A percentile compares a stretch with the other conserved stretches of the same genome.
Conservation (phyloP, 83 land plant genomes). For the Picea abies region DNA sequence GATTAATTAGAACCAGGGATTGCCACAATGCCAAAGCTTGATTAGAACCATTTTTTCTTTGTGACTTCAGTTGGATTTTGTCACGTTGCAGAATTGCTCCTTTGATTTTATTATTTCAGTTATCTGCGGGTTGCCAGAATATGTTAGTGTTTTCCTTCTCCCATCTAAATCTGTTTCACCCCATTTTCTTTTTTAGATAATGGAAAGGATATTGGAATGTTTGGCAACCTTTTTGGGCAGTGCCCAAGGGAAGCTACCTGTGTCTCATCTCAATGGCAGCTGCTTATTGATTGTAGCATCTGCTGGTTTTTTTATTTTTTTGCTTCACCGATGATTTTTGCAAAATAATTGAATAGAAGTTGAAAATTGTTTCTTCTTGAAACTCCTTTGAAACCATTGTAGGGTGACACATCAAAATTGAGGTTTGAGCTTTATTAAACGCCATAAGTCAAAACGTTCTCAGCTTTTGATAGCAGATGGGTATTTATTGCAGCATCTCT, state of each 20-base stretch:
- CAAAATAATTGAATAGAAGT: slow-evolving; percentile 9
- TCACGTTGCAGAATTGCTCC: slow-evolving; percentile 2
- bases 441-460: background rate
- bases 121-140: slow-evolving; percentile 3
- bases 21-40: slow-evolving; percentile 1
- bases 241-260: slow-evolving; percentile 8
- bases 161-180: slow-evolving; percentile 3
- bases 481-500: background rate
- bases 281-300: slow-evolving; percentile 12
- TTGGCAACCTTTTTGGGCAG: slow-evolving; percentile 6
- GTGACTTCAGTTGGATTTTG: background rate
- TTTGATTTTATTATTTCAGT: slow-evolving; percentile 6
- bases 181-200: background rate
- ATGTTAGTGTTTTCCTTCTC: background rate
- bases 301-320: background rate
- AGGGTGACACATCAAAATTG: background rate
- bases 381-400: background rate
- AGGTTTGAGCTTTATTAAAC: background rate
- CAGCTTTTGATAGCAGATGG: background rate
- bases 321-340: background rate
- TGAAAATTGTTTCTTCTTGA: slow-evolving; percentile 2
- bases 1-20: background rate
- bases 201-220: slow-evolving; percentile 10
- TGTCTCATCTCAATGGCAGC: slow-evolving; percentile 7
- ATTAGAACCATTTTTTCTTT: background rate